phyloP scores from a whole-genome alignment of 2,329 filamentous ascomycete genomes.

The Metarhizium brunneum region DNA sequence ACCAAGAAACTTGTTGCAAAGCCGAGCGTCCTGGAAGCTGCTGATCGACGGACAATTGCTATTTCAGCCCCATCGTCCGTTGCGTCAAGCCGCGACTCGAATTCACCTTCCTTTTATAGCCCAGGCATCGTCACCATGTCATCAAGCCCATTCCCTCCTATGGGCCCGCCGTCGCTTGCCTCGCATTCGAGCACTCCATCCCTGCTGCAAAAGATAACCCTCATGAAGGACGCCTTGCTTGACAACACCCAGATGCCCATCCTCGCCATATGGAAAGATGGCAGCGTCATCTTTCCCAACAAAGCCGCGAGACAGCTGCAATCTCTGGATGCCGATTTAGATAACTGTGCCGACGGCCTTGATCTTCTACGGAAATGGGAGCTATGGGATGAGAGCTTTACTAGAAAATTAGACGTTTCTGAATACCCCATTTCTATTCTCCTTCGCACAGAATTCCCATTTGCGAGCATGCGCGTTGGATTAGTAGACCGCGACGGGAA shows the following conservation, averaged over 20 bases:
- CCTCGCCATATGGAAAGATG: slow-evolving; percentile 73
- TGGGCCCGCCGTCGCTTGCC: slow-evolving; percentile 52
- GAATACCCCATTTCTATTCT: slow-evolving; percentile 61
- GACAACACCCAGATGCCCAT: slow-evolving; percentile 68
- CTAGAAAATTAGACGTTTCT: slow-evolving; percentile 40
- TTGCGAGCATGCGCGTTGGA: slow-evolving; percentile 52
- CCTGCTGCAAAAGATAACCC: slow-evolving; percentile 60
- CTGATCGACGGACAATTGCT: slow-evolving; percentile 34
- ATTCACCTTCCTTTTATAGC: slow-evolving; percentile 36
- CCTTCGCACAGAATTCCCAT: slow-evolving; percentile 50
- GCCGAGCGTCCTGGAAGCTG: slow-evolving; percentile 33
- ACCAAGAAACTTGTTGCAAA: slow-evolving; percentile 29
- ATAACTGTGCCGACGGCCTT: slow-evolving; percentile 33
- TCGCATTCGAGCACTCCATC: slow-evolving; percentile 50
- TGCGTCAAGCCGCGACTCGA: slow-evolving; percentile 37
- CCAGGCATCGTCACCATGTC: slow-evolving; percentile 45
- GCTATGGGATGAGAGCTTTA: slow-evolving; percentile 59
- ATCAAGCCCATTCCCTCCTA: slow-evolving; percentile 53
- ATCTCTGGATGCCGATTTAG: slow-evolving; percentile 28
- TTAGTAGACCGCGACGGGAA: slow-evolving; percentile 46
- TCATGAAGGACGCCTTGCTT: slow-evolving; percentile 69
- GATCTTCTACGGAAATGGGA: slow-evolving; percentile 52
- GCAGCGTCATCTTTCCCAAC: slow-evolving; percentile 65
- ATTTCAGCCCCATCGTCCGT: slow-evolving; percentile 37
- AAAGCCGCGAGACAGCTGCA: slow-evolving; percentile 50